Conservation (phyloP, 2,329 filamentous ascomycete genomes). For the Calonectria hongkongensis region DNA sequence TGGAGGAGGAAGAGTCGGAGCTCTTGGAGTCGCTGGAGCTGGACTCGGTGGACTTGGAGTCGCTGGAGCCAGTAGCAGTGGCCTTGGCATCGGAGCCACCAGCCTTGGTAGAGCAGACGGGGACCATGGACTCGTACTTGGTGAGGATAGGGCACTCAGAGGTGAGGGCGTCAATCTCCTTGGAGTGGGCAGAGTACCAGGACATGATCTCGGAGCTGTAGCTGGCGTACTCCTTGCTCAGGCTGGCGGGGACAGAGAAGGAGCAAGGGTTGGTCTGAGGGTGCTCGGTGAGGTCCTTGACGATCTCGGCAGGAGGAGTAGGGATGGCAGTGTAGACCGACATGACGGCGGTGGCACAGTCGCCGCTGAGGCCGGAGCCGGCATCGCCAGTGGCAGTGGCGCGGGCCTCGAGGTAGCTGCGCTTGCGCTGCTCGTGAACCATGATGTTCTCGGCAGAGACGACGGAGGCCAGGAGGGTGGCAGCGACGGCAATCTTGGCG, state of each 20-base stretch:
- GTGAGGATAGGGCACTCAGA: conserved; percentile 53
- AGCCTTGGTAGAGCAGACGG: conserved; percentile 49
- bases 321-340: conserved; percentile 54
- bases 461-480: conserved; percentile 54
- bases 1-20: conserved; percentile 17
- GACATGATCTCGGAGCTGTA: conserved; percentile 57
- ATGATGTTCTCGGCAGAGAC: conserved; percentile 54
- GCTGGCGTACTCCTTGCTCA: conserved; percentile 56
- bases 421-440: conserved; percentile 55
- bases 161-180: conserved; percentile 52
- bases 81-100: conserved; percentile 34
- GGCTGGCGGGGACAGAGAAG: conserved; percentile 56
- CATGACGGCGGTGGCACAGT: conserved; percentile 52
- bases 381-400: conserved; percentile 25
- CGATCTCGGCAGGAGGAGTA: conserved; percentile 57
- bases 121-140: conserved; percentile 46
- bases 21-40: conserved; percentile 13
- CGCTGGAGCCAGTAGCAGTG: conserved; percentile 6
- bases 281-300: conserved; percentile 50
- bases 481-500: conserved; percentile 53
- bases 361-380: conserved; percentile 43
- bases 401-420: conserved; percentile 52
- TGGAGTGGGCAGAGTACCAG: conserved; percentile 57
- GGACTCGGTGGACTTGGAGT: conserved; percentile 13
- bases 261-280: conserved; percentile 58